Evolutionary conservation across 108 stramenopile genomes (phyloP), one percentile per base, ranked within the genome.

Genomic region (Cyclotella atomus): DNA sequence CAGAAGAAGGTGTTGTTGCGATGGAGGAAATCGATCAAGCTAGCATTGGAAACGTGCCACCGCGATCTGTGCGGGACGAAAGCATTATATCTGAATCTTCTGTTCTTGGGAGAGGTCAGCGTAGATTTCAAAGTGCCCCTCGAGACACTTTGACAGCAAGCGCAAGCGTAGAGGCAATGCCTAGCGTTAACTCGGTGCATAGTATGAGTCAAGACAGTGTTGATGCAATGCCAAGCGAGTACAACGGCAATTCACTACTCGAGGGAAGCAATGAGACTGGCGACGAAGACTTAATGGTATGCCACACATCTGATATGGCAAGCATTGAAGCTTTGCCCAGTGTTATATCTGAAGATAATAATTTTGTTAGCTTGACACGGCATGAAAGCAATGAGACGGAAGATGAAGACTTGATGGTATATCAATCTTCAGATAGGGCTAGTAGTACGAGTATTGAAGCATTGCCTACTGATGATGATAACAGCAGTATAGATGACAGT

Each of bases 11-110:
- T 49, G 41, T 74, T 29, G 77, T 71, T 17, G 44, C 55, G 8
- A 59, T 74, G 65, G 73, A 38, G 45, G 72, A 79, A 41, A 79
- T 79, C 1, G 78, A 79, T 25, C 34, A 68, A 21, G 78, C 72
- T 28, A 79, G 72, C 38, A 46, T 79, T 34, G 72, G 73, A 47
- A 74, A 68, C 43, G 38, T 45, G 15, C 72, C 72, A 0, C 78
- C 78, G 1, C 72, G 54, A 19, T 79, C 78, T 38, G 57, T 79
- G 0, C 24, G 78, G 23, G 78, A 79, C 43, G 78, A 79, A 1
- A 47, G 38, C n/a, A n/a, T n/a, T 32, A 60, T 62, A 27, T 76
- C 67, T 10, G 75, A 76, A 33, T 69, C 67, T 56, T 76, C 75
- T 0, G 59, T 76, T 12, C 47, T 56, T 16, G 74, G 56, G n/a